Base-by-base conservation (phyloP, 1,139 yeast genomes). In the Taphrina betulina region DNA sequence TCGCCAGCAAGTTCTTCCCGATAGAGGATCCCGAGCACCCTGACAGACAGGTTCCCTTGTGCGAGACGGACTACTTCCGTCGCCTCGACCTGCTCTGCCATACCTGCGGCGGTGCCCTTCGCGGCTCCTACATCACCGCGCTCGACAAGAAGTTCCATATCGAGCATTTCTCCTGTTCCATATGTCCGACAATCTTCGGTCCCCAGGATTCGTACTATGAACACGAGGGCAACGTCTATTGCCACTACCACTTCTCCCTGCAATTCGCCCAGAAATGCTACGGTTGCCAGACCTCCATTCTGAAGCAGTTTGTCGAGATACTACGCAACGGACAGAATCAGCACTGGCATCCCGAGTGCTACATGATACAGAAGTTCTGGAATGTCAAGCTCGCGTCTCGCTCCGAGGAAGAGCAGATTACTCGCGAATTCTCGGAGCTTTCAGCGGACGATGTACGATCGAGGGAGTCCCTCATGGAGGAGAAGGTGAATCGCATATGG, bases 271-370 rank as follows among this genome's bases (percentile, higher is more conserved):
- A 85, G 28, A 83, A 84, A 60, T 94, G 98, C 73, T 95, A 88
- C 71, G 96, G 97, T 20, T 92, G 98, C 71, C 79, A 83, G 61
- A 83, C 89, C 33, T 87, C 96, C 1, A 92, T 92, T 57, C 80
- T 94, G 31, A 90, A 90, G 65, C 97, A 92, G 68, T 92, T 89
- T 70, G 96, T 90, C 34, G 96, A 92, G 69, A 80, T 92, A 46
- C 87, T 82, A 62, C 77, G 95, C 63, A 95, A 96, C 48, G 96
- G 96, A n/a, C 78, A 85, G 63, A 85, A 85, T 62, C 95, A 90
- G 68, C 95, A 89, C 67, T 94, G 98, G 98, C 99, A 94, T 69
- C 97, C 97, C 2, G 98, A 94, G 69, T 94, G 98, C 72, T 94
- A 89, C 68, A 94, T 94, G 90, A 95, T 92, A 50, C 90, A 86